Evolutionary conservation across 2,329 filamentous ascomycete species (phyloP), one percentile per base, ranked within the genome.

Genomic region (Zasmidium cellare): DNA sequence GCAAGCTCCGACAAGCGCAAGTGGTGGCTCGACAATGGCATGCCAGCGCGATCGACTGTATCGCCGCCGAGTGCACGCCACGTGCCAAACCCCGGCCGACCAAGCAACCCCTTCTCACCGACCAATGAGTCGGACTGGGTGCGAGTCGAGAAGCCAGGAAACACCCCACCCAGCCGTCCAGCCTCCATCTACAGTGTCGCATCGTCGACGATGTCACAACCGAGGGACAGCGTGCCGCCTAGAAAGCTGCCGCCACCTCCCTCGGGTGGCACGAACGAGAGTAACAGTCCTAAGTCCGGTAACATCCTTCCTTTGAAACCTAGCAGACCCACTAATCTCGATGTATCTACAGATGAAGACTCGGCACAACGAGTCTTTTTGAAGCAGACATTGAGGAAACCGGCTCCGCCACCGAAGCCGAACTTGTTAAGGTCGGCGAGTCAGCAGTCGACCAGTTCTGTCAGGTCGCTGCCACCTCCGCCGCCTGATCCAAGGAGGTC

Each of bases 51-150:
- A 63, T 92, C 91, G 5, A 82, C 82, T 16, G 77, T 96, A 38
- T 80, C 82, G 58, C 85, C 90, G 9, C 89, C 91, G 0, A 80
- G 82, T 41, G 77, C 80, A 9, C 80, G 83, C 11, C 81, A 86
- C 66, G 77, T 86, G 2, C 82, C 90, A 20, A 97, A 96, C 71
- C 85, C 88, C 1, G 82, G 85, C 28, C 84, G 90, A 49, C 84
- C 86, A 12, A 85, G 89, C 0, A 97, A 97, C 68, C 94, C 94
- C 0, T 97, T 96, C 72, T 82, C 82, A 1, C 79, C 83, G 0
- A 87, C 84, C 1, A 82, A 87, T 28, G 90, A 96, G 72, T 84
- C 88, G 9, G 92, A 97, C 68, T 97, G 94, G 94, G 85, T 96
- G 35, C 75, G 78, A 58, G 74, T 81, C 3, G 71, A 74, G 19